Conservation (phyloP, 2,329 filamentous ascomycete species). For the Fusarium decemcellulare region DNA sequence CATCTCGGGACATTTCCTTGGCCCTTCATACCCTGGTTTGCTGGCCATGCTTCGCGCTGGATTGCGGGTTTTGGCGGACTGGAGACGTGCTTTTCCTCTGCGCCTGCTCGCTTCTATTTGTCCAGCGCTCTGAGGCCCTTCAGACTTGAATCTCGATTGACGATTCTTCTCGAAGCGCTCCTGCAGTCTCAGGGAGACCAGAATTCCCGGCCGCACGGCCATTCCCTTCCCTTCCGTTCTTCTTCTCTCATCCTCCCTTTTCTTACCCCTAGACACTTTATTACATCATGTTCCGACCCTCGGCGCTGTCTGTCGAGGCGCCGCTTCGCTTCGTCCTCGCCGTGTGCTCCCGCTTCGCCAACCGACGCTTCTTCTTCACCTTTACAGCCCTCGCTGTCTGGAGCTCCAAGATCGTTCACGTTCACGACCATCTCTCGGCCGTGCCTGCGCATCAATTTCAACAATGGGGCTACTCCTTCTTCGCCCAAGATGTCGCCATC, state of each 20-base stretch:
- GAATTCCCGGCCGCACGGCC: not conserved
- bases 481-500: slow-evolving; percentile 51
- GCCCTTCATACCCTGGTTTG: not conserved
- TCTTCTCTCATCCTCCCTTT: slow-evolving; percentile 63
- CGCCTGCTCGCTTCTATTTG: not conserved
- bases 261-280: not conserved
- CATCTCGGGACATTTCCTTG: not conserved
- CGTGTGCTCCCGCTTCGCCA: slow-evolving; percentile 43
- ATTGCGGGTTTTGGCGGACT: not conserved
- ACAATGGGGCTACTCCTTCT: slow-evolving; percentile 50
- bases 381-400: slow-evolving; percentile 49
- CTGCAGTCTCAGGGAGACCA: slow-evolving; percentile 5
- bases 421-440: slow-evolving; percentile 50
- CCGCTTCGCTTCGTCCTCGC: slow-evolving; percentile 7
- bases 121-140: not conserved
- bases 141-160: not conserved
- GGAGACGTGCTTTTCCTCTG: not conserved
- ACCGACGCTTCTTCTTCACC: slow-evolving; percentile 51
- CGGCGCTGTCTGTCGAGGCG: slow-evolving; percentile 8
- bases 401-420: slow-evolving; percentile 50
- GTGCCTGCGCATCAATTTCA: slow-evolving; percentile 30
- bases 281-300: slow-evolving; percentile 16
- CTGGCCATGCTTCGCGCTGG: not conserved
- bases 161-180: not conserved
- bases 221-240: slow-evolving; percentile 54